A percentile compares a stretch with the other conserved stretches of the same genome.
Evolutionary conservation across 1,284 basidiomycete species (phyloP).

Genomic region (Microbotryum intermedium): DNA sequence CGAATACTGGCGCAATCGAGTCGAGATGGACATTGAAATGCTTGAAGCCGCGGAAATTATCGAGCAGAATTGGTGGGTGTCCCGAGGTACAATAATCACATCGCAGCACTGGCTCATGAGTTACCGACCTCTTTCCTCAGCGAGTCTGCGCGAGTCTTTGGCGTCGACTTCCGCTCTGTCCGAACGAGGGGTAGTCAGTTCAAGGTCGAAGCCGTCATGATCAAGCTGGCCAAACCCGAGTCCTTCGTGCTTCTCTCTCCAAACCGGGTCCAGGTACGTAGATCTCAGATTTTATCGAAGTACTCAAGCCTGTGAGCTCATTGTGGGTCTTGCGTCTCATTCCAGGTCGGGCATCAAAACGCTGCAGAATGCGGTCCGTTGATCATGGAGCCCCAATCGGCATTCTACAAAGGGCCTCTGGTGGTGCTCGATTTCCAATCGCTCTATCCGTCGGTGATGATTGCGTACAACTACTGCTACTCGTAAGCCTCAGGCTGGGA

Average conservation of each 20-base stretch:
- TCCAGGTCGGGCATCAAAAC: slow-evolving; percentile 86
- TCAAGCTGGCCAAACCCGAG: slow-evolving; percentile 95
- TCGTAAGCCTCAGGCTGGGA: slow-evolving; percentile 2
- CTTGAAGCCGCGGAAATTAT: slow-evolving; percentile 70
- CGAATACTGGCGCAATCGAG: slow-evolving; percentile 56
- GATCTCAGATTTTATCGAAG: not conserved
- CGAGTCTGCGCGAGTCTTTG: slow-evolving; percentile 93
- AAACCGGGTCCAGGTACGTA: slow-evolving; percentile 64
- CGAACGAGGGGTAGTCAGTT: slow-evolving; percentile 91
- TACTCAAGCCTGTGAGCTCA: not conserved
- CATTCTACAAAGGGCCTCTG: slow-evolving; percentile 85
- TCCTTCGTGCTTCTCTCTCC: slow-evolving; percentile 81
- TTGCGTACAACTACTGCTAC: slow-evolving; percentile 95
- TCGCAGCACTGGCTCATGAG: not conserved
- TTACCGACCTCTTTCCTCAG: slow-evolving; percentile 42
- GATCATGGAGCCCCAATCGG: slow-evolving; percentile 87
- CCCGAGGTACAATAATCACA: not conserved
- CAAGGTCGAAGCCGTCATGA: slow-evolving; percentile 98
- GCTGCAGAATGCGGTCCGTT: slow-evolving; percentile 90
- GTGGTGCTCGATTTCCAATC: slow-evolving; percentile 92
- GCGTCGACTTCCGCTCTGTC: slow-evolving; percentile 93
- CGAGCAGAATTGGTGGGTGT: slow-evolving; percentile 73
- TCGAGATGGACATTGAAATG: slow-evolving; percentile 62
- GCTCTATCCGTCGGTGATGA: slow-evolving; percentile 94
- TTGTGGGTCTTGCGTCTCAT: not conserved